Evolutionary conservation across 2,329 filamentous ascomycete species (phyloP).

Genomic region (Grosmannia serpens): DNA sequence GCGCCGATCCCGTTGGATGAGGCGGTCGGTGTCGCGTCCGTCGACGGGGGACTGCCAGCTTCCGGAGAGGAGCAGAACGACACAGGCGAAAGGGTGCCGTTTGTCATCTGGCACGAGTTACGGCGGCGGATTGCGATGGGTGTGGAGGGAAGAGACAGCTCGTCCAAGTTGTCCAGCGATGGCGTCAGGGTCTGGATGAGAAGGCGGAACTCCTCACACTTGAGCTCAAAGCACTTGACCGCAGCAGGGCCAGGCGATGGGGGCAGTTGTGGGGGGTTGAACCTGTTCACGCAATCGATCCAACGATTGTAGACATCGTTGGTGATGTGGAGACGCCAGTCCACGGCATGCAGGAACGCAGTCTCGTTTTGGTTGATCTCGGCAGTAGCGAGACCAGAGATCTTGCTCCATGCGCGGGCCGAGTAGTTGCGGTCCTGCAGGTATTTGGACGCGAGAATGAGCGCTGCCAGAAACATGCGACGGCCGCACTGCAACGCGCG

Average conservation of each 20-base stretch:
- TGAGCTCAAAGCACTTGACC: slow-evolving; percentile 27
- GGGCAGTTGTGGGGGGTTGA: slow-evolving; percentile 55
- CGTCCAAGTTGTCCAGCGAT: slow-evolving; percentile 46
- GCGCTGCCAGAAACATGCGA: slow-evolving; percentile 89
- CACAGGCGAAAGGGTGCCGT: slow-evolving; percentile 6
- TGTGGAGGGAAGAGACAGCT: slow-evolving; percentile 27
- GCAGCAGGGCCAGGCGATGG: slow-evolving; percentile 28
- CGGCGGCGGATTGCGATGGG: slow-evolving; percentile 13
- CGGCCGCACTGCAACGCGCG: slow-evolving; percentile 88
- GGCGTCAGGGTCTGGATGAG: slow-evolving; percentile 46
- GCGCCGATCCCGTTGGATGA: slow-evolving; percentile 20
- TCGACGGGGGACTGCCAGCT: slow-evolving; percentile 1
- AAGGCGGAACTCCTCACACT: slow-evolving; percentile 45
- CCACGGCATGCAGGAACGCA: slow-evolving; percentile 76
- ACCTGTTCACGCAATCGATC: slow-evolving; percentile 84
- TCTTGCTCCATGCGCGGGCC: slow-evolving; percentile 96
- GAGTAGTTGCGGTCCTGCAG: slow-evolving; percentile 97
- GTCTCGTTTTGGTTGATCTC: slow-evolving; percentile 98
- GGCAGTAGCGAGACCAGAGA: slow-evolving; percentile 82
- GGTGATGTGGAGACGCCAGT: slow-evolving; percentile 91
- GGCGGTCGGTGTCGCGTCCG: slow-evolving; percentile 28
- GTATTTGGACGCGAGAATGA: slow-evolving; percentile 96
- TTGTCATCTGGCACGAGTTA: slow-evolving; percentile 6
- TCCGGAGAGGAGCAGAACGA: slow-evolving; percentile 11
- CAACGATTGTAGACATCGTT: slow-evolving; percentile 83